Evolutionary conservation across 495 filamentous ascomycete species (phyloP), one percentile per base, ranked within the genome.

Genomic region (Stereocaulon alpinum): DNA sequence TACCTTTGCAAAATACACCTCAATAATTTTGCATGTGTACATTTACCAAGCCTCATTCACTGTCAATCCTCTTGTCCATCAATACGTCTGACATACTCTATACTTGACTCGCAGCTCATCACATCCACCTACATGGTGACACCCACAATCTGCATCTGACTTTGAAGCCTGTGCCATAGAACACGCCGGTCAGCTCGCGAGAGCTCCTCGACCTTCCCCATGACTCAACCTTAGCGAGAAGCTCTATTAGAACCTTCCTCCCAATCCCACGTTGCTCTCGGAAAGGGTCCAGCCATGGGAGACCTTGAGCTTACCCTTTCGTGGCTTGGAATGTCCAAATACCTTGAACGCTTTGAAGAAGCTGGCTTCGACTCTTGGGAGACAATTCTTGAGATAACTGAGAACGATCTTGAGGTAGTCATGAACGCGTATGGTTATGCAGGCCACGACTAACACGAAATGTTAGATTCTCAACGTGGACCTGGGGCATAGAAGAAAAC

Each of bases 281-380:
- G 15, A 3, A 10, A 34, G 20, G n/a, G 17, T n/a, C 30, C 9
- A 37, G 52, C 44, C 17, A 83, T 83, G 81, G 77, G 71, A 65
- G 76, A 80, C 63, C 73, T 90, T 65, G 77, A 70, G 60, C 69
- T 70, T 7, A 77, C 82, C 43, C 78, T 91, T 67, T 79, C 78
- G 68, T 85, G 85, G 75, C 73, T 90, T 70, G 86, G 86, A 63
- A 80, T 91, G 67, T 74, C 76, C 69, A 82, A 88, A 68, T 91
- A 91, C 69, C 77, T 86, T 57, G 76, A 84, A 56, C 68, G 69
- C 61, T 86, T 91, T 63, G 67, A 87, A 29, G 81, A 84, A 18
- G 86, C 89, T 67, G 87, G 86, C 20, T 91, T 91, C 66, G 86
- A 91, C 69, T 82, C 82, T 41, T 91, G 87, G 87, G 85, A 89